phyloP scores from a whole-genome alignment of 2,329 filamentous ascomycete genomes.

The Colletotrichum shisoi region DNA sequence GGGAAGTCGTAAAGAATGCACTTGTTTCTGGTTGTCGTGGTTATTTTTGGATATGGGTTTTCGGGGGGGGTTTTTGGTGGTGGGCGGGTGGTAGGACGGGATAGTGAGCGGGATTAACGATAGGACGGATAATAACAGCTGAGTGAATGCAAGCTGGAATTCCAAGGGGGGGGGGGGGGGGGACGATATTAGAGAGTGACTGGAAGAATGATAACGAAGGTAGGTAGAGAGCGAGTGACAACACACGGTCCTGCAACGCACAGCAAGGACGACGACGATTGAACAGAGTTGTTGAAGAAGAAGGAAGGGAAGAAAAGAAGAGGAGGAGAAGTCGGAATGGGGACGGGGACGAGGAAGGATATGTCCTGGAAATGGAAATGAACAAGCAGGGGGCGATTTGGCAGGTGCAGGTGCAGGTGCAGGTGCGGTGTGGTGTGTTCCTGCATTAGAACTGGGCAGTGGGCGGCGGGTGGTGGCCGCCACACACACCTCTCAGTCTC shows the following conservation, averaged over 20 bases:
- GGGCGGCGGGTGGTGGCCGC: conserved; percentile 13
- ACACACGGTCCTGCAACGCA: conserved; percentile 44
- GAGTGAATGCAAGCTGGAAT: conserved; percentile 58
- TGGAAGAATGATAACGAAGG: conserved; percentile 37
- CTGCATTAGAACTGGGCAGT: conserved; percentile 24
- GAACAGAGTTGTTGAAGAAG: conserved; percentile 43
- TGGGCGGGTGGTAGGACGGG: background rate
- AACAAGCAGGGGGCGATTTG: conserved; percentile 12
- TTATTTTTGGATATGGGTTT: conserved; percentile 33
- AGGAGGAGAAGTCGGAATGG: conserved; percentile 26
- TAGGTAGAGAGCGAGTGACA: conserved; percentile 41
- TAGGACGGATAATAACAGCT: conserved; percentile 57
- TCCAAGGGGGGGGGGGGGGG: conserved; percentile 42
- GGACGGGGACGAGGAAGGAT: conserved; percentile 36
- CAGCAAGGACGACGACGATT: conserved; percentile 49
- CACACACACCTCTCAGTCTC: background rate
- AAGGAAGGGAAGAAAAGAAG: conserved; percentile 41
- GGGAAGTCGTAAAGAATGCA: conserved; percentile 36
- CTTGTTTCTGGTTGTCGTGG: conserved; percentile 35
- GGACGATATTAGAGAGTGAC: conserved; percentile 42
- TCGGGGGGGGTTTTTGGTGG: background rate
- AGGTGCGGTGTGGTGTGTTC: conserved; percentile 27
- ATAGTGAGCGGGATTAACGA: conserved; percentile 51
- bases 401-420: background rate
- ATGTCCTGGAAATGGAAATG: conserved; percentile 40